Base-by-base conservation (phyloP, 106 monocot species). In the Dendrobium catenatum region DNA sequence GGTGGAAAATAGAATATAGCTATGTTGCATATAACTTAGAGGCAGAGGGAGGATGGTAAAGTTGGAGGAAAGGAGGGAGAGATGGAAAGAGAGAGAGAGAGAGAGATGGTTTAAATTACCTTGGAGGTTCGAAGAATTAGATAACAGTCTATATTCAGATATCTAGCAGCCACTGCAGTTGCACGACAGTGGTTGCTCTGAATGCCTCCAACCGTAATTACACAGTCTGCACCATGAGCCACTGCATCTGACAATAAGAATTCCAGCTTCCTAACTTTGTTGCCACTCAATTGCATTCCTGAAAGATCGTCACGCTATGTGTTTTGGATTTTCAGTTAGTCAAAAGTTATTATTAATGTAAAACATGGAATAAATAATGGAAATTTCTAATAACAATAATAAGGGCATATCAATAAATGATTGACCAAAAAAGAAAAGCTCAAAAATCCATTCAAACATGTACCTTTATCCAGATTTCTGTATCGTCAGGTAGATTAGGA, bases 151-250 rank as follows among this genome's bases (percentile, higher is more conserved):
- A 98, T 90, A 87, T 93, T 95, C 67, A 98, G 55, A 87, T 98
- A 98, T 82, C 86, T 93, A 22, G 98, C 92, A 43, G 98, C 91
- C 72, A 98, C 98, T 55, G 98, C 98, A 76, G 98, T 95, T 18
- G 98, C 98, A 70, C 98, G 93, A 51, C 98, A 98, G 68, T 98
- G 98, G 47, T 98, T 98, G 80, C 98, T 98, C 76, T 98, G 98
- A 59, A 98, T 98, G 54, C 95, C 98, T 83, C 98, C 98, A 1
- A 93, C 95, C 10, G 98, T 95, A 48, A 98, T 93, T 51, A 98
- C 75, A 73, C 95, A 98, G 55, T 98, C 98, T 44, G 98, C 91
- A 54, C 91, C 98, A 40, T 85, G 80, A 20, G 89, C 90, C 67
- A 93, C 81, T 2, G 97, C 97, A 83, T 98, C 97, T 0, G 91